Conservation (phyloP, 1,284 basidiomycete genomes). For the Athelia psychrophila region DNA sequence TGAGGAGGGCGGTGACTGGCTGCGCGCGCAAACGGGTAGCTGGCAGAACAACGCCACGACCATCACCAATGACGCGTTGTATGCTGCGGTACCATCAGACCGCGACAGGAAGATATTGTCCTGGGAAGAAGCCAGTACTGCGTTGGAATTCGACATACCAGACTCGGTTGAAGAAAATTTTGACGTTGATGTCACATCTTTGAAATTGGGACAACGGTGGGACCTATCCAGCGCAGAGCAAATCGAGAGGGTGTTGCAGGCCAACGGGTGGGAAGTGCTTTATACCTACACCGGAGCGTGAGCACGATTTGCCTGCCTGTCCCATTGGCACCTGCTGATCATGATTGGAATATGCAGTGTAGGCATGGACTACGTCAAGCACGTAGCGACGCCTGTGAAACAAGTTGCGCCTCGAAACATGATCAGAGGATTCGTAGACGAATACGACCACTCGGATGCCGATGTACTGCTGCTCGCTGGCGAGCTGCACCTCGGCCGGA, state of each 20-base stretch:
- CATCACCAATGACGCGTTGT: constrained; percentile 11
- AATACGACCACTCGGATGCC: constrained; percentile 29
- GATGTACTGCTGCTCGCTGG: constrained; percentile 39
- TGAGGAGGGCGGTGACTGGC: constrained; percentile 12
- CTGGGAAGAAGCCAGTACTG: constrained; percentile 15
- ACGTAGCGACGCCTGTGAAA: constrained; percentile 31
- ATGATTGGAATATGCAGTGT: constrained; percentile 19
- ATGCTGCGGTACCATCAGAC: constrained; percentile 13
- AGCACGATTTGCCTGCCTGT: constrained; percentile 14
- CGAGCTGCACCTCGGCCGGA: constrained; percentile 36
- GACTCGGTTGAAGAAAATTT: no score
- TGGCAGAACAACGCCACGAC: constrained; percentile 19
- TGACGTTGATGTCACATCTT: background rate
- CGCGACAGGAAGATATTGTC: constrained; percentile 9
- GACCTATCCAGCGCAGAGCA: constrained; percentile 19
- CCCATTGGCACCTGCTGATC: background rate
- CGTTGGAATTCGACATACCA: constrained; percentile 9
- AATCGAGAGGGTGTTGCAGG: constrained; percentile 29
- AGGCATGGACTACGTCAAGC: constrained; percentile 37
- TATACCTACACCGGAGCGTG: constrained; percentile 35
- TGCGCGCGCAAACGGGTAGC: constrained; percentile 17
- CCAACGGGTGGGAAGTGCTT: constrained; percentile 33
- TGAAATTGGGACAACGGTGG: constrained; percentile 16
- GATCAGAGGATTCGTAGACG: constrained; percentile 37
- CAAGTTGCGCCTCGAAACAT: constrained; percentile 29